Evolutionary conservation across 2,329 filamentous ascomycete genomes (phyloP).

Genomic region (Cryphonectria radicalis): DNA sequence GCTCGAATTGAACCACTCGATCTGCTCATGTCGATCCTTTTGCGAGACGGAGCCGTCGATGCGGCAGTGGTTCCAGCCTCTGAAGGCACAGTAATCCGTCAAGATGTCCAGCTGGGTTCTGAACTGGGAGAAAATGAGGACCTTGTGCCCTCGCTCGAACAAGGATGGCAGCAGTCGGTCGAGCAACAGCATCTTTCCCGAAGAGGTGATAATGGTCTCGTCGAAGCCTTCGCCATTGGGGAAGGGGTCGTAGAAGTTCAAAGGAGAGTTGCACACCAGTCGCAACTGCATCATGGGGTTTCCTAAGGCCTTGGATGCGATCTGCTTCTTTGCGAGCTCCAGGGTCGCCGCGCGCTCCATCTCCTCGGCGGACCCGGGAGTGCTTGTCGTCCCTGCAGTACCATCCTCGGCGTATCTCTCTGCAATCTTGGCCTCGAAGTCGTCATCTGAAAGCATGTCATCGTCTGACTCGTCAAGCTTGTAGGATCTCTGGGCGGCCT

Average conservation of each 20-base stretch:
- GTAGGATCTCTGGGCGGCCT: slow-evolving; percentile 50
- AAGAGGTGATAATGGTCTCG: slow-evolving; percentile 81
- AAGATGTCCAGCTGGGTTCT: slow-evolving; percentile 91
- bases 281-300: slow-evolving; percentile 93
- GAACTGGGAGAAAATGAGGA: slow-evolving; percentile 96
- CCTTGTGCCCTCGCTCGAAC: slow-evolving; percentile 78
- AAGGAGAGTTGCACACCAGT: slow-evolving; percentile 88
- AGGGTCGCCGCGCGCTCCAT: slow-evolving; percentile 68
- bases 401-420: slow-evolving; percentile 54
- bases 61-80: slow-evolving; percentile 80
- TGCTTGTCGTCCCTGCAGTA: slow-evolving; percentile 42
- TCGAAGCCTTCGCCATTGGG: slow-evolving; percentile 65
- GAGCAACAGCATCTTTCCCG: slow-evolving; percentile 93
- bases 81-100: slow-evolving; percentile 80
- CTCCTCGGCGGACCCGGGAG: slow-evolving; percentile 59
- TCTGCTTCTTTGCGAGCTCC: slow-evolving; percentile 82
- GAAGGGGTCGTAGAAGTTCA: slow-evolving; percentile 97
- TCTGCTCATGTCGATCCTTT: slow-evolving; percentile 69
- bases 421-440: slow-evolving; percentile 80
- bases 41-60: slow-evolving; percentile 90
- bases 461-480: slow-evolving; percentile 63
- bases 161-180: slow-evolving; percentile 82
- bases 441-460: slow-evolving; percentile 75
- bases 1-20: slow-evolving; percentile 72
- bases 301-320: slow-evolving; percentile 88